Percentiles rank a stretch among this genome's conserved stretches.
Evolutionary conservation across 139 green algal genomes (phyloP).

Genomic region (Yamagishiella unicocca): DNA sequence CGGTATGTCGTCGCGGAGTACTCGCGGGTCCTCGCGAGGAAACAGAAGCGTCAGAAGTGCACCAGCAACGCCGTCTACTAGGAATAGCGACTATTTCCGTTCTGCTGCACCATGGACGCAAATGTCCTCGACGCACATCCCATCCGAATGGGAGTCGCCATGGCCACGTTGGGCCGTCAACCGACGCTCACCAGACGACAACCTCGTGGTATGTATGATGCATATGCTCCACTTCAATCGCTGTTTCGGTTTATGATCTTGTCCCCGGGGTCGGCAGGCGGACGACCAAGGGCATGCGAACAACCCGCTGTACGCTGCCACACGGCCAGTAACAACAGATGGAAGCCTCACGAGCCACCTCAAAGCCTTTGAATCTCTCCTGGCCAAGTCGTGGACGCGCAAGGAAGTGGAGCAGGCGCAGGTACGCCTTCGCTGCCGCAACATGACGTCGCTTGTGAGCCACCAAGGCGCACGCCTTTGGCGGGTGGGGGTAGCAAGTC

Average conservation of each 20-base stretch:
- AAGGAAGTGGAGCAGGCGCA: constrained; percentile 36
- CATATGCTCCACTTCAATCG: no score
- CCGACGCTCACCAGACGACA: background rate
- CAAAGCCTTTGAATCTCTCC: background rate
- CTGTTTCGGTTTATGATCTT: no score
- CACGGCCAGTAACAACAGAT: background rate
- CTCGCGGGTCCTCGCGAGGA: background rate
- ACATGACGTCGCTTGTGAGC: no score
- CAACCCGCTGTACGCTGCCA: background rate
- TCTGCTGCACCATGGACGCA: background rate
- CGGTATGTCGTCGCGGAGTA: background rate
- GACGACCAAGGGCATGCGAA: background rate
- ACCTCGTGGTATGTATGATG: no score
- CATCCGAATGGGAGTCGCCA: background rate
- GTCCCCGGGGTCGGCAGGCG: no score
- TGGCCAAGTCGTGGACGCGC: background rate
- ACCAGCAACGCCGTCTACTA: background rate
- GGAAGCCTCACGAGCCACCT: background rate
- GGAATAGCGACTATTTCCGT: background rate
- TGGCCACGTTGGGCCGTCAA: background rate
- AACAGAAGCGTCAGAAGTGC: background rate
- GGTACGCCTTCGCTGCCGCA: no score
- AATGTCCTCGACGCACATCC: constrained; percentile 7
- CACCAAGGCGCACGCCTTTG: no score
- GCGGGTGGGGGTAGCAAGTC: no score